phyloP scores from a whole-genome alignment of 1,284 basidiomycete genomes.

The Marasmius fiardii region DNA sequence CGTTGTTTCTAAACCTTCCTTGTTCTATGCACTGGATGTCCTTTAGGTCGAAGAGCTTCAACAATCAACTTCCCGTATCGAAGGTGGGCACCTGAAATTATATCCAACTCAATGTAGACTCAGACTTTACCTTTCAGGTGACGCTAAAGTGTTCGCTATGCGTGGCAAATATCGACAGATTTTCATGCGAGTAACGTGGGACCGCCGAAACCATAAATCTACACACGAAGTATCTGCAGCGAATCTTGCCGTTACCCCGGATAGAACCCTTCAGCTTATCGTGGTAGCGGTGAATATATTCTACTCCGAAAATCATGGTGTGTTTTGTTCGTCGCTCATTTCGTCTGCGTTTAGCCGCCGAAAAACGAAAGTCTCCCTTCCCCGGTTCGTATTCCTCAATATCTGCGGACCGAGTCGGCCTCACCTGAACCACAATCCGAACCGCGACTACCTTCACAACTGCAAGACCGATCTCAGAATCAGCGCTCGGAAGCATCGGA shows the following conservation, averaged over 20 bases:
- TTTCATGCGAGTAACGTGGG: conserved; percentile 57
- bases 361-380: conserved; percentile 26
- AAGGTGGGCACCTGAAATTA: conserved; percentile 40
- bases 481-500: neutral
- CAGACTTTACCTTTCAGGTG: conserved; percentile 40
- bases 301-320: neutral
- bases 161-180: conserved; percentile 69
- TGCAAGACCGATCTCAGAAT: neutral
- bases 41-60: conserved; percentile 51
- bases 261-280: conserved; percentile 44
- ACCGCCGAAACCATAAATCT: conserved; percentile 28
- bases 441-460: neutral
- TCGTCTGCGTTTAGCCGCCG: conserved; percentile 18
- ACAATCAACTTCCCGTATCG: conserved; percentile 59
- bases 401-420: neutral
- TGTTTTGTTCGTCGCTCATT: neutral
- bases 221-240: conserved; percentile 38
- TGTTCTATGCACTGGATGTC: conserved; percentile 7
- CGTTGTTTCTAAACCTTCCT: conserved; percentile 15
- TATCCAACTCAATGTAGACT: neutral
- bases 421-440: conserved; percentile 12
- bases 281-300: conserved; percentile 47
- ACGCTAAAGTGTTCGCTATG: conserved; percentile 63
- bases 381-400: conserved; percentile 20
- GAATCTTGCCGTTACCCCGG: conserved; percentile 42